Evolutionary conservation across 306 rosid species (phyloP).

Genomic region (Crotalaria pallida): DNA sequence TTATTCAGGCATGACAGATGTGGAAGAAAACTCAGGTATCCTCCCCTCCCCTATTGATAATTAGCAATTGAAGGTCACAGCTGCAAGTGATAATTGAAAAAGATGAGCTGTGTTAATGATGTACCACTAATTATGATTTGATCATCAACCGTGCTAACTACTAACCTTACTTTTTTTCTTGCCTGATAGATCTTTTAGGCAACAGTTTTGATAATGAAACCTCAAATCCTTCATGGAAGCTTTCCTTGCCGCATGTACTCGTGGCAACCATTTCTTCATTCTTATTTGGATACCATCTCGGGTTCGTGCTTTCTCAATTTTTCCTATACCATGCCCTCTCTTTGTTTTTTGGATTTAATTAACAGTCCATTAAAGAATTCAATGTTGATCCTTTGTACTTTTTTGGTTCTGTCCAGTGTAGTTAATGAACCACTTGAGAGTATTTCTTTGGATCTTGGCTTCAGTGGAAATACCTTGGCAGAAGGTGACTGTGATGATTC

Average conservation of each 20-base stretch:
- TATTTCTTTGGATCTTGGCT: slow-evolving; percentile 89
- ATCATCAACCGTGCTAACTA: slow-evolving; percentile 4
- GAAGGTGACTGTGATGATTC: slow-evolving; percentile 55
- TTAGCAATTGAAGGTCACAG: slow-evolving; percentile 1
- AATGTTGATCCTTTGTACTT: slow-evolving; percentile 7
- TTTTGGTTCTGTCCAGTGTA: slow-evolving; percentile 50
- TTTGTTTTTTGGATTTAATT: slow-evolving; percentile 12
- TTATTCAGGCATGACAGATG: slow-evolving; percentile 30
- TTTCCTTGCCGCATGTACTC: slow-evolving; percentile 76
- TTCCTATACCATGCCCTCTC: slow-evolving; percentile 10
- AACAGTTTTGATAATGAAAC: slow-evolving; percentile 37
- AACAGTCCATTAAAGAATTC: background rate
- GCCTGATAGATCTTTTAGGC: slow-evolving; percentile 50
- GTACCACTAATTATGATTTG: background rate
- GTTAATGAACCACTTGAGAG: slow-evolving; percentile 96
- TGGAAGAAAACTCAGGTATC: slow-evolving; percentile 76
- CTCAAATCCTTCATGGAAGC: slow-evolving; percentile 81
- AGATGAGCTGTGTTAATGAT: background rate
- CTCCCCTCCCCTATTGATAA: background rate
- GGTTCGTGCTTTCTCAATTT: slow-evolving; percentile 54
- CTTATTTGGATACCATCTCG: slow-evolving; percentile 88
- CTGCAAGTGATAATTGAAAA: slow-evolving; percentile 17
- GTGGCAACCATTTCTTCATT: slow-evolving; percentile 76
- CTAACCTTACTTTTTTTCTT: slow-evolving; percentile 27
- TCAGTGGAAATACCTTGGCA: slow-evolving; percentile 84